phyloP scores from a whole-genome alignment of 805 yeast genomes.

The Kodamaea leandrae region DNA sequence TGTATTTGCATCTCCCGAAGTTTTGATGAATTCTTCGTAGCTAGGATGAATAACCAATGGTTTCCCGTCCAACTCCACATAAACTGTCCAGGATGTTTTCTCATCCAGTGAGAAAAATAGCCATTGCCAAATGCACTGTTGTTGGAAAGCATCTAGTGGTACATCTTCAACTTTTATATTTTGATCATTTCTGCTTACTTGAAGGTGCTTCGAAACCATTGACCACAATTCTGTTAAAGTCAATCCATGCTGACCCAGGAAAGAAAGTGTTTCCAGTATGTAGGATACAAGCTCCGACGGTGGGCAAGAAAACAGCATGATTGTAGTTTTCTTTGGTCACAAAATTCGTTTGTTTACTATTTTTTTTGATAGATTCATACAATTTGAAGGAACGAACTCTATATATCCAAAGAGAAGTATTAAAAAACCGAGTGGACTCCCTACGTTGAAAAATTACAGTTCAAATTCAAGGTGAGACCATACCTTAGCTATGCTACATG shows the following conservation, averaged over 20 bases:
- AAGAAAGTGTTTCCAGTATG: constrained; percentile 27
- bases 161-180: constrained; percentile 17
- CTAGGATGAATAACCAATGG: constrained; percentile 17
- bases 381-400: too few relatives aligned
- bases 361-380: too few relatives aligned
- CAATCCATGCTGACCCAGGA: constrained; percentile 33
- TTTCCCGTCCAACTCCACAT: constrained; percentile 14
- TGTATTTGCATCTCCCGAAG: constrained; percentile 16
- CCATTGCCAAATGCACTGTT: constrained; percentile 41
- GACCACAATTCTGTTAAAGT: constrained; percentile 29
- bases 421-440: too few relatives aligned
- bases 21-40: constrained; percentile 17
- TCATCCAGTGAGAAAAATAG: constrained; percentile 24
- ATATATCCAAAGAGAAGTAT: too few relatives aligned
- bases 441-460: too few relatives aligned
- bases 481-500: too few relatives aligned
- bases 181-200: background rate
- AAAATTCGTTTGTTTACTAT: constrained; percentile 1
- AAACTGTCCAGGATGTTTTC: constrained; percentile 12
- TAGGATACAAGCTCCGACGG: constrained; percentile 22
- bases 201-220: constrained; percentile 12
- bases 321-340: background rate
- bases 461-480: too few relatives aligned
- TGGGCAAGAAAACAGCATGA: constrained; percentile 18
- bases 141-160: constrained; percentile 34